Evolutionary conservation across 768 basidiomycete species (phyloP).

Genomic region (Strobilomyces echinocephalus): DNA sequence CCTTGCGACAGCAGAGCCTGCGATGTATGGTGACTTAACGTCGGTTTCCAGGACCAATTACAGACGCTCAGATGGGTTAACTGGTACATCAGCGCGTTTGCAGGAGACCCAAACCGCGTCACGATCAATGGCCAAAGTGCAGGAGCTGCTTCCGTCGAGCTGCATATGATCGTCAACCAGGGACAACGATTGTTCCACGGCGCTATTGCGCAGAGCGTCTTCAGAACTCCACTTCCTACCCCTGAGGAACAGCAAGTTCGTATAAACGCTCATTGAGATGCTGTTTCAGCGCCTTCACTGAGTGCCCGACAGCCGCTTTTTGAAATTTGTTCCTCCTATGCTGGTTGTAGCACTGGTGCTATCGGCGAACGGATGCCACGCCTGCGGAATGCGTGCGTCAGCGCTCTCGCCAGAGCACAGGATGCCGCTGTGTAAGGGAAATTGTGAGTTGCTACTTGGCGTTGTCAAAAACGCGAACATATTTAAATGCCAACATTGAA

Average conservation of each 20-base stretch:
- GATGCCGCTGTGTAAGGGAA: conserved; percentile 39
- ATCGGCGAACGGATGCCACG: conserved; percentile 39
- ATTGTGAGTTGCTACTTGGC: conserved; percentile 34
- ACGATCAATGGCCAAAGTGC: conserved; percentile 61
- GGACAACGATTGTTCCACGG: conserved; percentile 41
- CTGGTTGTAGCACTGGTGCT: conserved; percentile 43
- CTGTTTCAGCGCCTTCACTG: background rate
- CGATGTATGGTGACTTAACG: conserved; percentile 43
- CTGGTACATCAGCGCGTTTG: conserved; percentile 35
- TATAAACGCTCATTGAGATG: background rate
- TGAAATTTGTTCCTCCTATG: conserved; percentile 43
- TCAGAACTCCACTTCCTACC: conserved; percentile 45
- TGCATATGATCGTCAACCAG: conserved; percentile 50
- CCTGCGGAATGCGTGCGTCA: conserved; percentile 46
- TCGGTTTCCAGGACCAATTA: conserved; percentile 52
- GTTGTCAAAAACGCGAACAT: background rate
- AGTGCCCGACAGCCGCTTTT: conserved; percentile 43
- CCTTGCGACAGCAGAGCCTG: conserved; percentile 47
- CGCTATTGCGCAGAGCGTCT: conserved; percentile 63
- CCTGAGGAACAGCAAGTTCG: conserved; percentile 52
- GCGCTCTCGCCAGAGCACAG: conserved; percentile 50
- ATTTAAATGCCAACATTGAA: background rate
- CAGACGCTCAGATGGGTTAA: conserved; percentile 39
- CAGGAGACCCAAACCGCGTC: conserved; percentile 35
- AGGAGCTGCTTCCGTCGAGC: conserved; percentile 50